Evolutionary conservation across 208 protist species (phyloP), one percentile per base, ranked within the genome.

Genomic region (Leishmania major): DNA sequence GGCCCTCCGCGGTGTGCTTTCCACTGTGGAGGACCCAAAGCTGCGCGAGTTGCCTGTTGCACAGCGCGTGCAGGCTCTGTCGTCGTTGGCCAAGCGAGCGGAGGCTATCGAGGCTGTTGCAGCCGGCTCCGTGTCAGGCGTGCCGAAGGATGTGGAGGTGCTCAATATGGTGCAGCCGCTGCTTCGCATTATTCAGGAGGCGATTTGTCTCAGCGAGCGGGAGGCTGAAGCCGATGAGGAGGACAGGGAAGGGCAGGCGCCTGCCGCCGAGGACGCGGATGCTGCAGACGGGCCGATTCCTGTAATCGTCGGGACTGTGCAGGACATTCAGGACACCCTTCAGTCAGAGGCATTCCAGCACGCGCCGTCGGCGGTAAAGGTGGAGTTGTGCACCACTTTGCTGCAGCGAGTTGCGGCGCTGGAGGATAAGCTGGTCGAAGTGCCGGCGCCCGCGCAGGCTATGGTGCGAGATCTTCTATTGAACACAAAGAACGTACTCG

Each of bases 261-360:
- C 80, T 69, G 13, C 84, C 57, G 62, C 55, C 25, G 35, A 37
- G 74, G 62, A 25, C 6, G 28, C 57, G 19, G 72, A 35, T 37
- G 57, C 5, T 35, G 72, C 15, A 62, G 79, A 40, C 22, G 71
- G 22, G 77, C 15, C 28, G 55, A 57, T 82, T n/a, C 40, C 77
- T 11, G 72, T 82, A 25, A 67, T 85, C 15, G 19, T 83, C 28
- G 59, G 77, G 31, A 71, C 75, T 22, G 75, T 86, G 74, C 79
- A 77, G 57, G 51, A 78, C 59, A 69, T 84, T 51, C 79, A 81
- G 53, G 40, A 60, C 45, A 81, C 69, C 3, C 75, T 87, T 7
- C 79, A 84, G 49, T 81, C 79, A 8, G 70, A 74, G 60, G 71
- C 72, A 53, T 81, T 87, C 55, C 79, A 72, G 69, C 76, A 80